Evolutionary conservation across 108 stramenopile species (phyloP), one percentile per base, ranked within the genome.

Genomic region (Skeletonema potamos): DNA sequence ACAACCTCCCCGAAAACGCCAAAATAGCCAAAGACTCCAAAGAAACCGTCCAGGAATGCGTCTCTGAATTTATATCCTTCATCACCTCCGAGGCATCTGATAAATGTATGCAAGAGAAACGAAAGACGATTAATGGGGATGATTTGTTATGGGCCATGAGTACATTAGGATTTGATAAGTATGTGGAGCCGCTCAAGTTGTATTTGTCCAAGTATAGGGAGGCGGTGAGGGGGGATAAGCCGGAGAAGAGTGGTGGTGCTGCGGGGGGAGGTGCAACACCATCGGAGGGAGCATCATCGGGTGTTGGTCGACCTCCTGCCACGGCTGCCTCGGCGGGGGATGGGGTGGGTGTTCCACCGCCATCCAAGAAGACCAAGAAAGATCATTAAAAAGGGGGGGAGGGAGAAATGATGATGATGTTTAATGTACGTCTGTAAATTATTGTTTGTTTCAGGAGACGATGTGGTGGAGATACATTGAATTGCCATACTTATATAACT

Each of bases 1-100:
- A 93, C 67, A 86, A 87, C 26, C 88, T 99, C 24, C 99, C 99
- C 13, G 95, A 95, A 73, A 95, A 95, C 77, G 98, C 98, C 66
- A 99, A 99, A 82, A 98, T 99, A 62, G 96, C 97, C 69, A 99
- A 99, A 77, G 99, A 99, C 64, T 97, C 98, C 73, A 99, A 99
- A 79, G 98, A 99, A 64, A 96, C 96, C 6, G 97, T 99, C 17
- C 98, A 99, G 81, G 99, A 99, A 84, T 98, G 97, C 60, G 98
- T 98, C 15, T 96, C 95, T 17, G 99, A 99, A 83, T 99, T 99
- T 76, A 98, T 99, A 66, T 96, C 93, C 81, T 99, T 99, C 84
- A 97, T 99, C 65, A 98, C 99, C 8, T 94, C 92, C 68, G 98
- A 99, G 72, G 99, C 99, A 0, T 92, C 86, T 17, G 99, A 99